phyloP scores from a whole-genome alignment of 352 stramenopile genomes.

The Hyaloperonospora brassicae region DNA sequence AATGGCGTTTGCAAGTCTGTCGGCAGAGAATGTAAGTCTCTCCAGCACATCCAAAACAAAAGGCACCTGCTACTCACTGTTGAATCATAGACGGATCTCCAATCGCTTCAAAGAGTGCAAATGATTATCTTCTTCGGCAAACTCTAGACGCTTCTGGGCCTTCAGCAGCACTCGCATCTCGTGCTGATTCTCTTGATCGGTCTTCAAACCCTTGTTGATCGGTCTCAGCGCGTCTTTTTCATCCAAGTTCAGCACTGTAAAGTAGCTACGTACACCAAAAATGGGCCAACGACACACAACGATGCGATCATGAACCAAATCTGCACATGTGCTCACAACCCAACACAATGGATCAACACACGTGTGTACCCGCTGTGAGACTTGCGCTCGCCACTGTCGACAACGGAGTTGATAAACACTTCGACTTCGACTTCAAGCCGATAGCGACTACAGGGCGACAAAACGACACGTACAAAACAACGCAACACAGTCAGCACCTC shows the following conservation, averaged over 20 bases:
- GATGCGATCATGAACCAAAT: neutral
- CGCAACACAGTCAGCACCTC: neutral
- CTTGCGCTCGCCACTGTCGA: constrained; percentile 27
- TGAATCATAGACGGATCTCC: constrained; percentile 19
- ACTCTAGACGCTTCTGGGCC: constrained; percentile 47
- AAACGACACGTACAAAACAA: constrained; percentile 1
- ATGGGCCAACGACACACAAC: constrained; percentile 1
- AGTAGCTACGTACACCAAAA: constrained; percentile 27
- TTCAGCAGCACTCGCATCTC: constrained; percentile 49
- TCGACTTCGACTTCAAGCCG: constrained; percentile 59
- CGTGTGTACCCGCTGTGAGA: constrained; percentile 42
- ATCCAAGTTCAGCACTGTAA: constrained; percentile 54
- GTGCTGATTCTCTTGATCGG: constrained; percentile 40
- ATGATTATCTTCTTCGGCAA: constrained; percentile 47
- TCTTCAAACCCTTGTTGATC: constrained; percentile 39
- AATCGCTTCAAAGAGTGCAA: constrained; percentile 40
- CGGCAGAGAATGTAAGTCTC: too few relatives aligned
- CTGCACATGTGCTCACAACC: constrained; percentile 2
- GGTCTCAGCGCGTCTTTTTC: constrained; percentile 28
- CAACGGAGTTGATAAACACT: constrained; percentile 40
- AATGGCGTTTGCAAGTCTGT: too few relatives aligned
- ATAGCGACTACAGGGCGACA: constrained; percentile 28
- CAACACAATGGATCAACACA: constrained; percentile 1
- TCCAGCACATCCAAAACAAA: too few relatives aligned
- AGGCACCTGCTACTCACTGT: neutral